phyloP scores from a whole-genome alignment of 1,284 basidiomycete genomes.

The Coniferiporia weirii region DNA sequence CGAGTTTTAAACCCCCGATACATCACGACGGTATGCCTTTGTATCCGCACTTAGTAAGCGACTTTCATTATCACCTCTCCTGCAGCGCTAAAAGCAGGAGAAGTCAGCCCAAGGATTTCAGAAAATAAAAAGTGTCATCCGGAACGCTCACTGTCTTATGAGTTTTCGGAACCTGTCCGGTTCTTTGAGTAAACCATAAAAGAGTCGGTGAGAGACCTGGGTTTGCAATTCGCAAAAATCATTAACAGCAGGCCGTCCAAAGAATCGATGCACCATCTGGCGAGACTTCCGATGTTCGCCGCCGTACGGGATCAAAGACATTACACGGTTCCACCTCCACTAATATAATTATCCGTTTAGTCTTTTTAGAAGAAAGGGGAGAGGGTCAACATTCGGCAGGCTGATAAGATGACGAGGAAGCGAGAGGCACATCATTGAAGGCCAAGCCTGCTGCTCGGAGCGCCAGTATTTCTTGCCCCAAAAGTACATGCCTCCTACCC shows the following conservation, averaged over 20 bases:
- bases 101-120: neutral
- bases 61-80: slow-evolving; percentile 7
- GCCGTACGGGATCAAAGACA: slow-evolving; percentile 1
- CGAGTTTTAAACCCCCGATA: neutral
- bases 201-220: neutral
- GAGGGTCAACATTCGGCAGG: no score
- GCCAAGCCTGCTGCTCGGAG: no score
- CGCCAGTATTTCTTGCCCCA: no score
- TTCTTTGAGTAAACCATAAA: neutral
- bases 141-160: neutral
- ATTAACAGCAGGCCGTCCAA: slow-evolving; percentile 4
- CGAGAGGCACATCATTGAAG: no score
- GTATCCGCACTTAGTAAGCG: slow-evolving; percentile 13
- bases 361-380: no score
- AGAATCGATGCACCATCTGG: slow-evolving; percentile 7
- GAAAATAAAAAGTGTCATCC: no score
- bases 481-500: no score
- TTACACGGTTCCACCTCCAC: slow-evolving; percentile 5
- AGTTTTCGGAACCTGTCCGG: neutral
- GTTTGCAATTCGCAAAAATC: slow-evolving; percentile 2
- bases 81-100: neutral
- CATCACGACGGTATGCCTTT: neutral
- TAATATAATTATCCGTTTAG: neutral
- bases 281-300: slow-evolving; percentile 4
- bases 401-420: no score